Evolutionary conservation across 2,329 filamentous ascomycete species (phyloP).

Genomic region (Phyllosticta citribraziliensis): DNA sequence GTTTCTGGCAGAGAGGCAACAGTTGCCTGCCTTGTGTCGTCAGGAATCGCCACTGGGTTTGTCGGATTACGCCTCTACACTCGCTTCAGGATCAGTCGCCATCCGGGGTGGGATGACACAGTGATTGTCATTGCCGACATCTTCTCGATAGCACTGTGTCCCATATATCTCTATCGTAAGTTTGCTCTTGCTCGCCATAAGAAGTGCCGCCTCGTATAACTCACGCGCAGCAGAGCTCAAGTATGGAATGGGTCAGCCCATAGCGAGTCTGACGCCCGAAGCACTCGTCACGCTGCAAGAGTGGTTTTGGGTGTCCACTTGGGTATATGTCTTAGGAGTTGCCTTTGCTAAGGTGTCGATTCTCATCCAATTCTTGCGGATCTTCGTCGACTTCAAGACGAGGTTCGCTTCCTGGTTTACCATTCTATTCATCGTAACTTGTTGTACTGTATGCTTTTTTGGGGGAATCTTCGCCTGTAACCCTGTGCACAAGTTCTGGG

Average conservation of each 20-base stretch:
- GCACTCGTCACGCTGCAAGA: not conserved
- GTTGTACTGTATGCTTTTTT: conserved; percentile 5
- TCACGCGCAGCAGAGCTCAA: not conserved
- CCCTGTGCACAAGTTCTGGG: conserved; percentile 4
- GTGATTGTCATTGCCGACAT: conserved; percentile 4
- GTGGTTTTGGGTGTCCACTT: conserved; percentile 5
- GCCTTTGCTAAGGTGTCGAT: conserved; percentile 4
- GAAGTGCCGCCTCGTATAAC: not conserved
- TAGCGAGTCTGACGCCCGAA: not conserved
- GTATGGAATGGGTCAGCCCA: conserved; percentile 1
- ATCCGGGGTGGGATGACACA: conserved; percentile 5
- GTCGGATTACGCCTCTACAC: conserved; percentile 3
- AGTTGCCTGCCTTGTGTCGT: conserved; percentile 2
- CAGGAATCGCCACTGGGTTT: not conserved
- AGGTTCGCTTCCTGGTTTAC: conserved; percentile 1
- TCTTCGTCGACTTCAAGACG: not conserved
- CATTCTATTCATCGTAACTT: conserved; percentile 1
- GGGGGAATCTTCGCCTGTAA: conserved; percentile 5
- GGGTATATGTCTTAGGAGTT: conserved; percentile 3
- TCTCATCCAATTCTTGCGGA: conserved; percentile 5
- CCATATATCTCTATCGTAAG: conserved; percentile 1
- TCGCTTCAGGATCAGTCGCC: conserved; percentile 2
- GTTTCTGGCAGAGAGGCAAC: not conserved
- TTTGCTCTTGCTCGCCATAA: not conserved
- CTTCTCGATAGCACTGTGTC: not conserved